Base-by-base conservation (phyloP, 2,329 filamentous ascomycete genomes). In the Periconia macrospinosa region DNA sequence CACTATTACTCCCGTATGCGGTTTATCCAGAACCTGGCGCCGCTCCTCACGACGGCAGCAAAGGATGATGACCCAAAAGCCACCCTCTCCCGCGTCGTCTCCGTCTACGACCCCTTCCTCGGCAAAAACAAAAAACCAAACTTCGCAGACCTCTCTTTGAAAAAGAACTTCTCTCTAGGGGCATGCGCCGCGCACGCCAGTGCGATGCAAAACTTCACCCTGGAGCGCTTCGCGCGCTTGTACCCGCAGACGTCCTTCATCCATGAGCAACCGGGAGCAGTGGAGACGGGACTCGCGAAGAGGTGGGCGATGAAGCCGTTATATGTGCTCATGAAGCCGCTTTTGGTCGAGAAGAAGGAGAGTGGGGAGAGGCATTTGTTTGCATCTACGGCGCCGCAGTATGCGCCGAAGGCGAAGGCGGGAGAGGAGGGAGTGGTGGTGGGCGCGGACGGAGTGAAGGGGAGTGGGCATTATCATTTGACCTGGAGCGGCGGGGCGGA, bases 1-100 rank as follows among this genome's bases (percentile, higher is more conserved):
- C 66, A 63, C 30, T 78, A 64, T 44, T 74, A 77, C 59, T 65
- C 69, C 7, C 75, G 76, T 23, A 67, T 66, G 41, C 69, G 74
- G n/a, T 76, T 77, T 58, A 68, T 70, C 17, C 49, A 65, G 17
- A 71, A 73, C 23, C 69, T 78, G 7, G 60, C 72, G 0, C 74
- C 75, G 1, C 62, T 75, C 1, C 61, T 77, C 7, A 57, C 58
- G 7, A 55, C 58, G 6, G 61, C 67, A 1, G 56, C 63, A 1
- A 47, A 57, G 13, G 45, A 55, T 23, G 11, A 48, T 14, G 47
- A 61, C 30, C 42, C 63, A 2, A 52, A 47, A 0, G 50, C 56
- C 1, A 55, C 41, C 7, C 56, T 71, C n/a, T 68, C 66, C 17
- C 67, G 69, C 48, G 66, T 68, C 10, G 60, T 72, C 3, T 64